Evolutionary conservation across 495 filamentous ascomycete species (phyloP).

Genomic region (Xylaria intraflava): DNA sequence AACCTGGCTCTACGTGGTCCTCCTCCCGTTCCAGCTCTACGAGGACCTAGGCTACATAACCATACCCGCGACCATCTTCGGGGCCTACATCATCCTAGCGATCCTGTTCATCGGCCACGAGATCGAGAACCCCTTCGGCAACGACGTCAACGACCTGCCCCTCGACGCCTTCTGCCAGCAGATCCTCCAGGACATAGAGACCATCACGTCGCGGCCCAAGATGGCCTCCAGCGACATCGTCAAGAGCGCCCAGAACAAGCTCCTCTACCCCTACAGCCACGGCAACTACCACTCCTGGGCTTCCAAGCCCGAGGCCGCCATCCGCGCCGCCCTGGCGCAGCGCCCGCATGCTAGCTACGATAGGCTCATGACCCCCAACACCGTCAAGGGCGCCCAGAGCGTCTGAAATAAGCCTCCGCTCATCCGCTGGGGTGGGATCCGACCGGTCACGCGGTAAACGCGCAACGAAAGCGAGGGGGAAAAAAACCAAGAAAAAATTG

Average conservation of each 20-base stretch:
- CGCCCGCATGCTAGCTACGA: constrained; percentile 35
- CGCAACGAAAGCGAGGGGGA: too few species aligned
- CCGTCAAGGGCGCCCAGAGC: background rate
- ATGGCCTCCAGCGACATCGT: constrained; percentile 54
- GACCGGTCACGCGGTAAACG: too few species aligned
- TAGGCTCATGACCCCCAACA: background rate
- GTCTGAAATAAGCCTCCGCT: background rate
- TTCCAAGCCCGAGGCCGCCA: constrained; percentile 43
- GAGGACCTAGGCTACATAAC: constrained; percentile 59
- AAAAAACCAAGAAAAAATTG: too few species aligned
- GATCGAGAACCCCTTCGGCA: constrained; percentile 84
- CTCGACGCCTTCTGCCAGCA: constrained; percentile 71
- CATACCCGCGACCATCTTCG: constrained; percentile 74
- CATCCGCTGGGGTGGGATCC: background rate
- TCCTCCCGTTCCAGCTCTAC: constrained; percentile 80
- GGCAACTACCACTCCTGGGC: constrained; percentile 55
- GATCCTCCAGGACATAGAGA: constrained; percentile 65
- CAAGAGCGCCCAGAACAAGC: constrained; percentile 49
- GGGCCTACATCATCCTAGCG: constrained; percentile 85
- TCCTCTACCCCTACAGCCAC: constrained; percentile 61
- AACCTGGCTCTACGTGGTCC: constrained; percentile 76
- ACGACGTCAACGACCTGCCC: constrained; percentile 81
- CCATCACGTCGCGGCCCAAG: constrained; percentile 56
- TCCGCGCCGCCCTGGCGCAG: constrained; percentile 33
- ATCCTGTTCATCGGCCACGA: constrained; percentile 78